Conservation (phyloP, 768 basidiomycete genomes). For the Plicaturopsis crispa region DNA sequence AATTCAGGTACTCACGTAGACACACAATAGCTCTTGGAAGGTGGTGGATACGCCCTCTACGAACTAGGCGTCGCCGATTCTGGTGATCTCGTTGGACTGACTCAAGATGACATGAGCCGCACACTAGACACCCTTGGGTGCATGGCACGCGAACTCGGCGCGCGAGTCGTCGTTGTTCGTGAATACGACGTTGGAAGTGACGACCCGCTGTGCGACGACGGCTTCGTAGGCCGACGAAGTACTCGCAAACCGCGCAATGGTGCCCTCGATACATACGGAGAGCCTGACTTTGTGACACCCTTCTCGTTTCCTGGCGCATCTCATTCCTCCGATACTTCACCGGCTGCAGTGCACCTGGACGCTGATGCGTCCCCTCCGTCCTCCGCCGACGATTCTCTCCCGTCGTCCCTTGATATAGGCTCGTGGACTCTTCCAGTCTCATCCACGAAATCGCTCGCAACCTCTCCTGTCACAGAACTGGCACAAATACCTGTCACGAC, state of each 20-base stretch:
- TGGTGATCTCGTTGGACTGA: conserved; percentile 78
- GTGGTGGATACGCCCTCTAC: conserved; percentile 78
- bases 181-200: conserved; percentile 60
- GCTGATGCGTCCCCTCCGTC: no score
- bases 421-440: no score
- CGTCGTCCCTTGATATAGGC: no score
- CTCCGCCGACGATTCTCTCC: no score
- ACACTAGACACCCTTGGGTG: conserved; percentile 82
- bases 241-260: conserved; percentile 24
- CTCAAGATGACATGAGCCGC: conserved; percentile 63
- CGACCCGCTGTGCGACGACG: conserved; percentile 12
- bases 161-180: conserved; percentile 85
- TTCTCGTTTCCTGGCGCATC: no score
- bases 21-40: conserved; percentile 74
- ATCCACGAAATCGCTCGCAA: no score
- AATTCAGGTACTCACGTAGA: conserved; percentile 30
- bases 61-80: conserved; percentile 83
- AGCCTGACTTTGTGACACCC: conserved; percentile 32
- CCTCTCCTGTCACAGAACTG: no score
- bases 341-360: no score
- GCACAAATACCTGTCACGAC: no score
- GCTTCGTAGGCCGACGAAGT: conserved; percentile 24
- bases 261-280: no score
- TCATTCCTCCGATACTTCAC: no score
- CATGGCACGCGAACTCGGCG: conserved; percentile 94